phyloP scores from a whole-genome alignment of 257 asterid genomes.

The Nicotiana tomentosiformis region DNA sequence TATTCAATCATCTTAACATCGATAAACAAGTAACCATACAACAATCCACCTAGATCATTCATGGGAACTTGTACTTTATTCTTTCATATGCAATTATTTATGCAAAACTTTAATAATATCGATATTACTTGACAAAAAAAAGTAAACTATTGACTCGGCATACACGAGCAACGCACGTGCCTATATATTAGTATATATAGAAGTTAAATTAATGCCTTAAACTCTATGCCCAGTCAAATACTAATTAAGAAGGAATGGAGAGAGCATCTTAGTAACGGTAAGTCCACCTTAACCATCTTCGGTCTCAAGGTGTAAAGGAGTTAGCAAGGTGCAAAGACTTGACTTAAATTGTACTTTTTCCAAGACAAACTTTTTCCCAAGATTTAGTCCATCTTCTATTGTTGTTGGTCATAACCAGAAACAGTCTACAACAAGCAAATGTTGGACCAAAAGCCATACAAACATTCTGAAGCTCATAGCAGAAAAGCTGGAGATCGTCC shows the following conservation, averaged over 20 bases:
- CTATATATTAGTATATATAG: background rate
- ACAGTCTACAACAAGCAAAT: background rate
- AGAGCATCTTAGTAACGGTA: background rate
- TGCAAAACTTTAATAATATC: no score
- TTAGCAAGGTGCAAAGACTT: background rate
- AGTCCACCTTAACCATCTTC: background rate
- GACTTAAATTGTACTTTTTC: background rate
- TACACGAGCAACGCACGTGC: no score
- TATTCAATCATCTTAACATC: no score
- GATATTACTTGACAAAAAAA: no score
- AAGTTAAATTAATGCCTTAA: background rate
- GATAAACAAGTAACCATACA: no score
- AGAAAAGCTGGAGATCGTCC: background rate
- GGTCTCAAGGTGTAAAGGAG: background rate
- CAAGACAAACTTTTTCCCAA: no score
- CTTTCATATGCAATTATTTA: no score
- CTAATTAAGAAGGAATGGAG: background rate
- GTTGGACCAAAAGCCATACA: background rate
- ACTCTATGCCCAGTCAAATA: background rate
- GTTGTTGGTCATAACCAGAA: background rate
- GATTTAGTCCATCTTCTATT: background rate
- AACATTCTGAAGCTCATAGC: background rate
- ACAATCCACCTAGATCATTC: no score
- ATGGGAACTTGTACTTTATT: no score
- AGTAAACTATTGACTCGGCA: no score